Base-by-base conservation (phyloP, 345 rosid genomes). In the Hevea brasiliensis region DNA sequence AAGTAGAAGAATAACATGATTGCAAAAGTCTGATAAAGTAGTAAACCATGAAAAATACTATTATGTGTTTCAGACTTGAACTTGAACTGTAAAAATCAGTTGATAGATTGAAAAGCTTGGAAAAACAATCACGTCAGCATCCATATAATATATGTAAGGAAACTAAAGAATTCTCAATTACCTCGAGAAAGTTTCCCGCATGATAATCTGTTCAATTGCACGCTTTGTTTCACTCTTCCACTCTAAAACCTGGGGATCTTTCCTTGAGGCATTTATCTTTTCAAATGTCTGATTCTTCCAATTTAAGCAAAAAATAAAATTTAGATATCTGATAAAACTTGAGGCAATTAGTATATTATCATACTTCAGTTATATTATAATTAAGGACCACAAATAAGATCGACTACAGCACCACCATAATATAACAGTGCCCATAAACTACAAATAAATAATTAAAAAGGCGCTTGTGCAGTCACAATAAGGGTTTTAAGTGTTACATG, bases 101-200 rank as follows among this genome's bases (percentile, higher is more conserved):
- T 13, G 14, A 13, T 42, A 27, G 2, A 20, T 70, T 56, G 5
- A 55, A 56, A 65, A 48, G n/a, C n/a, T 32, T 65, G 11, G 53
- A 13, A 27, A 50, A 70, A 57, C 41, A 40, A 40, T 18, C 37
- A 61, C 4, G 58, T 21, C 57, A 44, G 51, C 40, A 15, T 24
- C 20, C 32, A 50, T 14, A 6, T 32, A 53, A 61, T 1, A 51
- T 10, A 35, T 62, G 26, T 17, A 48, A 50, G n/a, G n/a, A 50
- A 50, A 17, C 55, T 35, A 40, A 47, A 54, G 15, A 20, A 58
- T 1, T n/a, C n/a, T n/a, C 68, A 78, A 78, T 74, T 89, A 94
- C 98, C 99, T 85, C 47, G 97, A 86, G 79, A 88, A 92, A n/a
- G 88, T 90, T 82, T 89, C 96, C 82, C 77, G 86, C 89, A 81